These are phyloP conservation scores for Colletotrichum higginsianum DNA, from an alignment of 2,329 filamentous ascomycete species.

Conservation along the genomic window DNA sequence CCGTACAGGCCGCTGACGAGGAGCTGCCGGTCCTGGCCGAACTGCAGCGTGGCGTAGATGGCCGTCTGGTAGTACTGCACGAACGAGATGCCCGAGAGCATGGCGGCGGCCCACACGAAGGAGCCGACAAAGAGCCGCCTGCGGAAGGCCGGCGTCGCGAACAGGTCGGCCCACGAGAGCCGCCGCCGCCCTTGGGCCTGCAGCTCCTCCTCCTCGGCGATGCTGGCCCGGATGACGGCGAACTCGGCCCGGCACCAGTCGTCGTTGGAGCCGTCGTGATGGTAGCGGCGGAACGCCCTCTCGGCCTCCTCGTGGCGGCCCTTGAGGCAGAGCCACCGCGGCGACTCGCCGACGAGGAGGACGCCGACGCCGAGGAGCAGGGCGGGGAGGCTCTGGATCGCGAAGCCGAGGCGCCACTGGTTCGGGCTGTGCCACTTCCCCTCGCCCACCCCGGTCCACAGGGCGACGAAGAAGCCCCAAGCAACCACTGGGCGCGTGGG, in stretches of 20 bases:
- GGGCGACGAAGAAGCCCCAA: conserved; percentile 58
- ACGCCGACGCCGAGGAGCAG: conserved; percentile 53
- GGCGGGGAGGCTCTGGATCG: conserved; percentile 54
- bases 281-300: conserved; percentile 52
- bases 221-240: conserved; percentile 53
- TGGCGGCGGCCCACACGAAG: conserved; percentile 59
- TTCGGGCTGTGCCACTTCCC: conserved; percentile 55
- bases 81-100: conserved; percentile 59
- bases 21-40: conserved; percentile 53
- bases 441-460: conserved; percentile 58
- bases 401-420: conserved; percentile 57
- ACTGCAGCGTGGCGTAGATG: conserved; percentile 58
- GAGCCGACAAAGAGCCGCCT: conserved; percentile 56
- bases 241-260: conserved; percentile 56
- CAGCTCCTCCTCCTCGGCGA: conserved; percentile 49
- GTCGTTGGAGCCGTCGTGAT: conserved; percentile 53
- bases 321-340: conserved; percentile 55
- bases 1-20: conserved; percentile 58
- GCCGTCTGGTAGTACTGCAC: conserved; percentile 60
- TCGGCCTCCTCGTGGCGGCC: conserved; percentile 55
- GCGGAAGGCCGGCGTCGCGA: conserved; percentile 53
- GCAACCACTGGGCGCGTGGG: conserved; percentile 52
- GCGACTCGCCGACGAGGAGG: conserved; percentile 54
- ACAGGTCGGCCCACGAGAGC: conserved; percentile 52
- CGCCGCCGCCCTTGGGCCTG: conserved; percentile 44